phyloP scores from a whole-genome alignment of 2,329 filamentous ascomycete genomes.

The Colletotrichum brevisporum region DNA sequence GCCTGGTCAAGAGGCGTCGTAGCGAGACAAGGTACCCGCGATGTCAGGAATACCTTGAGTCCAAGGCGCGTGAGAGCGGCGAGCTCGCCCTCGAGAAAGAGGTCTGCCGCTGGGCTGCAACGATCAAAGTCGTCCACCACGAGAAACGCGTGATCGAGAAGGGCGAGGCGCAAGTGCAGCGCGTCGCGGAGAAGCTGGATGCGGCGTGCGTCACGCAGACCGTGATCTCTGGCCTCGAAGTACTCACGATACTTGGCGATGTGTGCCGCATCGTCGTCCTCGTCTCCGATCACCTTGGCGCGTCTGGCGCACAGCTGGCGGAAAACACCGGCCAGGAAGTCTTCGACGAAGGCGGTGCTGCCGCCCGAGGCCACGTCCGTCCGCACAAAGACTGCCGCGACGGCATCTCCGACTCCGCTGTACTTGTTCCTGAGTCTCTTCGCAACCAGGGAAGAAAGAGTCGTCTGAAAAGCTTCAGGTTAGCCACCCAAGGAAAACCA shows the following conservation, averaged over 20 bases:
- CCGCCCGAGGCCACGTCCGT: neutral
- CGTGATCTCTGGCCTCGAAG: constrained; percentile 26
- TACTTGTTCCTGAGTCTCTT: neutral
- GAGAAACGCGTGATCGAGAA: constrained; percentile 12
- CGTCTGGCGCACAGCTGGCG: constrained; percentile 7
- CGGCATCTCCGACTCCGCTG: neutral
- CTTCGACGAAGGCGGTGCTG: neutral
- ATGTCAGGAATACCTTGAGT: constrained; percentile 21
- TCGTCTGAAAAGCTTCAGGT: constrained; percentile 4
- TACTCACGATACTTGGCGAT: constrained; percentile 10
- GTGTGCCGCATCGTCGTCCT: neutral
- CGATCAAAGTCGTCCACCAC: constrained; percentile 10
- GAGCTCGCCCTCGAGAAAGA: constrained; percentile 23
- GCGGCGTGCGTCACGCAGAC: constrained; percentile 32
- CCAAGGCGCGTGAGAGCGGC: neutral
- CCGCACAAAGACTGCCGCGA: neutral
- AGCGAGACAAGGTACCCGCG: constrained; percentile 16
- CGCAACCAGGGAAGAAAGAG: neutral
- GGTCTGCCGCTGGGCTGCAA: constrained; percentile 5
- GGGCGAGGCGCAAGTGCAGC: constrained; percentile 12
- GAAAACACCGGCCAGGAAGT: neutral
- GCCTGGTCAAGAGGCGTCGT: neutral
- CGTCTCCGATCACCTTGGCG: neutral
- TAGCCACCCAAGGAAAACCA: neutral
- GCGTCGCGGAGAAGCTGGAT: constrained; percentile 18